Evolutionary conservation across 352 stramenopile species (phyloP), one percentile per base, ranked within the genome.

Genomic region (Phytophthora tubulina): DNA sequence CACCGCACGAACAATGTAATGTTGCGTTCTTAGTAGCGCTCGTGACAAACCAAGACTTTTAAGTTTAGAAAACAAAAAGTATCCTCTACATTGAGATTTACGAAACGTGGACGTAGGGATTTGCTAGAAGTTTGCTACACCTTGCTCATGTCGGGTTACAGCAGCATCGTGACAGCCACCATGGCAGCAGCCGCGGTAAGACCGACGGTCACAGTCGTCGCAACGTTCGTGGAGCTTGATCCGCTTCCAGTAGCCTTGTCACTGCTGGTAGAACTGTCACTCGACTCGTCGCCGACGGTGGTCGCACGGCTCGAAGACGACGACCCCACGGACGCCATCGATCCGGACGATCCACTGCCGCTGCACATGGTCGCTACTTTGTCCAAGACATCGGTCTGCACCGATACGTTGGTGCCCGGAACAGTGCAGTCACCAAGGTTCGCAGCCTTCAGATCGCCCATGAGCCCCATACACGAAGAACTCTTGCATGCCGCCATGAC

Each of bases 381-480:
- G 27, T 70, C 63, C 42, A 76, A 35, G 9, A 76, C 15, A 14
- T 73, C 70, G 1, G 30, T 65, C 42, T 76, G 48, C 15, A 76
- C 51, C 14, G 63, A 73, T 0, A 76, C 57, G 56, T 68, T 73
- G 10, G 56, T 51, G 38, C 70, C 63, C 0, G 70, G 70, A 52
- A 76, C 62, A 15, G 63, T 76, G 45, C 70, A 76, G 33, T 76
- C 64, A 4, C 70, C 70, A 11, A 76, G 69, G 6, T 55, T 58
- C 13, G 65, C 33, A 3, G 56, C 32, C 4, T 56, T 42, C 8
- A 76, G 10, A 9, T 76, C 70, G 15, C 45, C 32, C 50, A 76
- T 51, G 6, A 76, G 56, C 1, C 35, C 57, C 50, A 73, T 61
- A n/a, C 70, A 76, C 6, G 57, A 49, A 2, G 64, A 45, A 15